Evolutionary conservation across 257 asterid species (phyloP).

Genomic region (Penstemon newberryi): DNA sequence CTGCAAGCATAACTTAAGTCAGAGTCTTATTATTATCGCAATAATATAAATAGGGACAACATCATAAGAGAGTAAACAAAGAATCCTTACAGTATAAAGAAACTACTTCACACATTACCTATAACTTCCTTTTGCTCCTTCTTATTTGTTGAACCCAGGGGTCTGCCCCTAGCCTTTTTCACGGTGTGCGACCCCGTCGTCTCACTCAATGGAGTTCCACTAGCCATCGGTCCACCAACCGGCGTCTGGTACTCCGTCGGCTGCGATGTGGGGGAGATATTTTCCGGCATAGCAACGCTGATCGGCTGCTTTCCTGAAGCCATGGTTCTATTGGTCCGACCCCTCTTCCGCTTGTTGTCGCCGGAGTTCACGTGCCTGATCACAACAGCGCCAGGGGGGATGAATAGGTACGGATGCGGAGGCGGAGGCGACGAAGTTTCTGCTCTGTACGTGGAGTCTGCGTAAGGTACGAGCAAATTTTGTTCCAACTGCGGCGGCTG

Average conservation of each 20-base stretch:
- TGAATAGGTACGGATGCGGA: constrained; percentile 17
- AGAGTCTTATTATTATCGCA: background rate
- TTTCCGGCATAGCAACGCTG: constrained; percentile 26
- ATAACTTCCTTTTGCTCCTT: constrained; percentile 41
- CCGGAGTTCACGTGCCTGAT: constrained; percentile 31
- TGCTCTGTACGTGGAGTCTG: constrained; percentile 30
- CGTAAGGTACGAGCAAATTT: constrained; percentile 35
- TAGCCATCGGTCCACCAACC: constrained; percentile 28
- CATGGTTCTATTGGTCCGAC: constrained; percentile 42
- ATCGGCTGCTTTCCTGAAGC: constrained; percentile 30
- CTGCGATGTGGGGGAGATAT: constrained; percentile 33
- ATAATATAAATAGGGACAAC: constrained; percentile 8
- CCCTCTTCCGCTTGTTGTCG: constrained; percentile 50
- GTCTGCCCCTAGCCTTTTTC: constrained; percentile 57
- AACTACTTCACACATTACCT: constrained; percentile 32
- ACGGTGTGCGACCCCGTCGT: background rate
- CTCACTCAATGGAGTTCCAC: constrained; percentile 26
- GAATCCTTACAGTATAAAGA: background rate
- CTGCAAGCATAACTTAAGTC: constrained; percentile 36
- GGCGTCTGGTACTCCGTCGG: constrained; percentile 32
- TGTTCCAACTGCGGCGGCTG: constrained; percentile 35
- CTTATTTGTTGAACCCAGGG: constrained; percentile 53
- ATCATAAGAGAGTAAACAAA: background rate
- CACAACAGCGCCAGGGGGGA: constrained; percentile 20
- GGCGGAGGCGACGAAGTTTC: constrained; percentile 30